Evolutionary conservation across 2,329 filamentous ascomycete genomes (phyloP), one percentile per base, ranked within the genome.

Genomic region (Juglanconis juglandina): DNA sequence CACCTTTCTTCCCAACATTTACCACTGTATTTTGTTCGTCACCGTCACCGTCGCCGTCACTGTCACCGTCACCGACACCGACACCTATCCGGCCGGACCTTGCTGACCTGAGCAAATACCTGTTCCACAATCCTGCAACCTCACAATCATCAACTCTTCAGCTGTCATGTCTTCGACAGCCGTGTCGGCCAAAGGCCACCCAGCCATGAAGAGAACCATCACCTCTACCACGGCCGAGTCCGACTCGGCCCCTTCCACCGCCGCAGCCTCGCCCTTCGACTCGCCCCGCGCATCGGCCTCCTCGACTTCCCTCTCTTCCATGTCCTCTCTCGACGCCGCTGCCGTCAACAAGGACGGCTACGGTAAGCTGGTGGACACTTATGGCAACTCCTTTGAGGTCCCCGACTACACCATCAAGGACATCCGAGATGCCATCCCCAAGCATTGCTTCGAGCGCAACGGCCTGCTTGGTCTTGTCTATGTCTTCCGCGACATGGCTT

Each of bases 351-450:
- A 61, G 54, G 57, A 70, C 58, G 65, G 67, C 67, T 87, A 84
- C 68, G 86, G 85, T 69, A 86, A 87, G 74, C 85, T 99, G 67
- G 71, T 95, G 66, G 93, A 99, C 79, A 94, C 92, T 11, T 95
- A 96, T 75, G 95, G 95, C 77, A 96, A 98, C 77, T 85, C 92
- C 71, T 99, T 99, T 81, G 82, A 91, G 76, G 83, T 96, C 60
- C 95, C 95, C 67, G 89, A 98, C 78, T 99, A 90, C 81, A 96
- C 92, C 73, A 96, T 99, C 84, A 96, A 96, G 83, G 86, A 99
- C 73, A 94, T 99, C 73, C 89, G 92, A 71, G 90, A 96, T 78
- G 95, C 95, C 74, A 99, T 99, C 68, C 95, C 95, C 66, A 92
- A 93, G 77, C 95, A 97, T 83, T 99, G 95, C 85, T 98, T 90